A percentile compares a stretch with the other conserved stretches of the same genome.
phyloP scores from a whole-genome alignment of 768 basidiomycete genomes.

The Leccinum subtestaceum region DNA sequence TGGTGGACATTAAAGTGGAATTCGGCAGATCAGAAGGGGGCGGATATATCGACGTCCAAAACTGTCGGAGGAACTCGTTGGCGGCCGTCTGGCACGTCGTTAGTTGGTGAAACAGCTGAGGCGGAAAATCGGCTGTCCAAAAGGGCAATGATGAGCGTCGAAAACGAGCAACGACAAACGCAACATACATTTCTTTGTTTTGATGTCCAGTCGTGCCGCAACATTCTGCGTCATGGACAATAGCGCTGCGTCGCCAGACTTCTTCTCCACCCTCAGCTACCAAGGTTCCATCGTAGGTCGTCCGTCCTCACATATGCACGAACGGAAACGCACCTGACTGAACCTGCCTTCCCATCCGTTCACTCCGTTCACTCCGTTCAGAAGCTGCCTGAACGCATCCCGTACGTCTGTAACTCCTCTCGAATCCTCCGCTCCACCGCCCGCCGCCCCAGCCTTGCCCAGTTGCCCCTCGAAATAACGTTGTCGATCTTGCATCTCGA shows the following conservation, averaged over 20 bases:
- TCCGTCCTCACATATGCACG: no score
- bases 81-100: slow-evolving; percentile 88
- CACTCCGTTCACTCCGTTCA: slow-evolving; percentile 45
- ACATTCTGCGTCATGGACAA: slow-evolving; percentile 79
- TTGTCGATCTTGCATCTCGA: slow-evolving; percentile 86
- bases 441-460: slow-evolving; percentile 22
- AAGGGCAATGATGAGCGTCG: not conserved
- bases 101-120: slow-evolving; percentile 77
- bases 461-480: slow-evolving; percentile 76
- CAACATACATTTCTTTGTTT: slow-evolving; percentile 58
- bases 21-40: slow-evolving; percentile 55
- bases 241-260: slow-evolving; percentile 66
- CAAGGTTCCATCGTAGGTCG: not conserved
- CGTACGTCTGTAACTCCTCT: slow-evolving; percentile 43
- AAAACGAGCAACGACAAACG: not conserved
- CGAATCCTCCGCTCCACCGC: slow-evolving; percentile 3
- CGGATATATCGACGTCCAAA: slow-evolving; percentile 88
- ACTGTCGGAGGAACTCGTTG: slow-evolving; percentile 95
- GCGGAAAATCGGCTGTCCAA: slow-evolving; percentile 71
- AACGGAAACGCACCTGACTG: slow-evolving; percentile 43
- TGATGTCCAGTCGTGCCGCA: slow-evolving; percentile 63
- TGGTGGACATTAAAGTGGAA: slow-evolving; percentile 35
- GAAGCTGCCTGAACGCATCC: slow-evolving; percentile 46
- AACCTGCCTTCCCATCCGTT: slow-evolving; percentile 58
- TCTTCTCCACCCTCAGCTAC: slow-evolving; percentile 67